These are phyloP conservation scores for Metschnikowia vanudenii DNA, from an alignment of 805 yeast genomes.

Conservation along the genomic window DNA sequence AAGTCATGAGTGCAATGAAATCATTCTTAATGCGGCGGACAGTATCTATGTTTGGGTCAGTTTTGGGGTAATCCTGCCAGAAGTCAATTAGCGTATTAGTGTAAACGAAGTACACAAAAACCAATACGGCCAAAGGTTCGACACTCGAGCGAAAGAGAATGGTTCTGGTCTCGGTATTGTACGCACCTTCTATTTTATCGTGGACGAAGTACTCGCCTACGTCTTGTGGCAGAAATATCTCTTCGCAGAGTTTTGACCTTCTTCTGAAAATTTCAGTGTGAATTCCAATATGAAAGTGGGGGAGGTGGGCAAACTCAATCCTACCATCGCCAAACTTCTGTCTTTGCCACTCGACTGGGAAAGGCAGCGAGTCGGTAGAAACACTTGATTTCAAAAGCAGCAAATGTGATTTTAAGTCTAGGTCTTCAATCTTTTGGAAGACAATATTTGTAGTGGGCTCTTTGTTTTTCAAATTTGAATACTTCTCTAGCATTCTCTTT, in stretches of 20 bases:
- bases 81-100: conserved; percentile 45
- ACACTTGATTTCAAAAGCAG: conserved; percentile 3
- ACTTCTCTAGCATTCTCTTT: background rate
- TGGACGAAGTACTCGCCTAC: conserved; percentile 24
- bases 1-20: conserved; percentile 25
- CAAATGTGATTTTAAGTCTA: background rate
- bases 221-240: conserved; percentile 23
- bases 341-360: conserved; percentile 7
- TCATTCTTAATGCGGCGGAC: conserved; percentile 28
- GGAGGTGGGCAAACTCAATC: conserved; percentile 25
- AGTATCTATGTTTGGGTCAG: conserved; percentile 25
- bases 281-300: conserved; percentile 31
- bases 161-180: conserved; percentile 12
- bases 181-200: conserved; percentile 27
- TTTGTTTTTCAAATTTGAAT: background rate
- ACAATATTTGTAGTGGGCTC: conserved; percentile 1
- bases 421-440: conserved; percentile 6
- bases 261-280: conserved; percentile 32
- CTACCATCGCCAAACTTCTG: conserved; percentile 38
- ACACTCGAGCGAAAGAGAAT: conserved; percentile 25
- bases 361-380: background rate
- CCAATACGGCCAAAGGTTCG: conserved; percentile 39
- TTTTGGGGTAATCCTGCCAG: conserved; percentile 42
- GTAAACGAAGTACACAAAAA: conserved; percentile 47
- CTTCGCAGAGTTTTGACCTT: conserved; percentile 30